Conservation (phyloP, 116 monocot species). For the Phalaenopsis hybrid region DNA sequence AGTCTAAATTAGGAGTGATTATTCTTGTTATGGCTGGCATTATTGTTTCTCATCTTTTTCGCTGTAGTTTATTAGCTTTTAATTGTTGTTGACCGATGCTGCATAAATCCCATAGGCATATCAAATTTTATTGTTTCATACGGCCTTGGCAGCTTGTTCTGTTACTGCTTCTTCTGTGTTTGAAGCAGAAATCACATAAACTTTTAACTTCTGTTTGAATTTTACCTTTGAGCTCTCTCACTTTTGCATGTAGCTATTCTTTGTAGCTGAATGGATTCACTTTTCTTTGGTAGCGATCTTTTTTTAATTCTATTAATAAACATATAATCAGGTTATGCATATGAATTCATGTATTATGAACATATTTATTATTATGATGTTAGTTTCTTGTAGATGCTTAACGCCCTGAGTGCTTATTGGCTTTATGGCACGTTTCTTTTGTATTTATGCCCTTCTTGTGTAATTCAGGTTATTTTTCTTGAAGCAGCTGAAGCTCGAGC, state of each 20-base stretch:
- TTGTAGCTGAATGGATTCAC: not conserved
- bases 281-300: not conserved
- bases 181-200: not conserved
- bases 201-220: not conserved
- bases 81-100: not conserved
- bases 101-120: not conserved
- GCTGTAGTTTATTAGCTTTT: not conserved
- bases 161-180: not conserved
- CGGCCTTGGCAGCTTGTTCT: not conserved
- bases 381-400: not conserved
- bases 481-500: constrained; percentile 81
- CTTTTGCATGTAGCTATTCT: not conserved
- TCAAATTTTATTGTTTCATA: not conserved
- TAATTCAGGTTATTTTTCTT: constrained; percentile 78
- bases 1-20: not conserved
- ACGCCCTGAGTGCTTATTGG: not conserved
- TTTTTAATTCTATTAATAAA: not conserved
- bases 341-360: not conserved
- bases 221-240: not conserved
- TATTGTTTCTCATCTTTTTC: not conserved
- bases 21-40: constrained; percentile 1
- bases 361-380: not conserved
- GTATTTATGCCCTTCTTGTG: not conserved
- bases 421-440: not conserved
- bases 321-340: not conserved